Evolutionary conservation across 306 rosid genomes (phyloP), one percentile per base, ranked within the genome.

Genomic region (Malus fusca): DNA sequence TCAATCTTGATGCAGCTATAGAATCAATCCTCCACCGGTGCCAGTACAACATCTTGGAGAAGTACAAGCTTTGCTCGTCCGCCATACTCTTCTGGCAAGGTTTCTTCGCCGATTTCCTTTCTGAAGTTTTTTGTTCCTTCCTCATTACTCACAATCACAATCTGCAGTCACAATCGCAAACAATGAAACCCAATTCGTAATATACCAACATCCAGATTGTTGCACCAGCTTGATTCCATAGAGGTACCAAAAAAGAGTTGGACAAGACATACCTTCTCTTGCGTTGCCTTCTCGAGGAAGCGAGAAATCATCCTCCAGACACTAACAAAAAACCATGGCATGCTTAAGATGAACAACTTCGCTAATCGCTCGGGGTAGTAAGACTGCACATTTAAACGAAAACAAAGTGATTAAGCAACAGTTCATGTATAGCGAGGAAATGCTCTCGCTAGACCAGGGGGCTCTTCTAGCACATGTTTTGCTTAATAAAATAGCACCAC

Each of bases 361-460:
- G 85, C 87, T 66, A 94, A 81, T 58, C 98, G 96, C 78, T 94
- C 98, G 8, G 98, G 98, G 88, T 94, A 94, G 81, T 94, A 95
- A 71, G 88, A 82, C 98, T 95, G 86, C 74, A 87, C 69, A 33
- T 28, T 72, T 23, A 59, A 11, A 35, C 25, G 22, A n/a, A 42
- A 11, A 17, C 21, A 40, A 58, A 33, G 46, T 40, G 53, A 43
- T 26, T 42, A 13, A 30, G 40, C 5, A 55, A 63, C 55, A 37
- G 31, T 42, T 60, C 11, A 60, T 73, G 52, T 4, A 56, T 37
- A 3, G 21, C 48, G 1, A 73, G 53, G 51, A 37, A 56, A 35
- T 35, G 66, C 23, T 56, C 65, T 56, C 28, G 8, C 8, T 6
- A 13, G 65, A 22, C 37, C 55, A 37, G 19, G 66, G 40, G 30